Percentiles rank a stretch among this genome's conserved stretches.
phyloP scores from a whole-genome alignment of 805 yeast genomes.

The Yarrowia deformans region DNA sequence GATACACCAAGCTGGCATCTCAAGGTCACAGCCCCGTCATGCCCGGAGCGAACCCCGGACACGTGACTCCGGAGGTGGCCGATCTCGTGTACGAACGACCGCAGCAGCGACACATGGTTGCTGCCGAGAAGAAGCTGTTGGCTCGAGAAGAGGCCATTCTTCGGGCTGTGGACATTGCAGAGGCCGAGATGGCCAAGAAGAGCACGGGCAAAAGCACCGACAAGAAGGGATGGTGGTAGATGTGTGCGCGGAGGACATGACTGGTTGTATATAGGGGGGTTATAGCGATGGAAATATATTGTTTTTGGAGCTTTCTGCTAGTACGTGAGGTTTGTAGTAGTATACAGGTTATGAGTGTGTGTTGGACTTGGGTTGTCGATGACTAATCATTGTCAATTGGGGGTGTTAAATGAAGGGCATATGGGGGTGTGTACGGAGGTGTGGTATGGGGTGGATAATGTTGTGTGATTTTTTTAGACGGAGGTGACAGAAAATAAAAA shows the following conservation, averaged over 20 bases:
- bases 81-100: conserved; percentile 63
- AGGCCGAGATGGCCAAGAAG: conserved; percentile 44
- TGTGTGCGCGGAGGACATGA: not conserved
- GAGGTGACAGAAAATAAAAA: too few species aligned
- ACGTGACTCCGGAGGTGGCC: conserved; percentile 53
- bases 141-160: conserved; percentile 66
- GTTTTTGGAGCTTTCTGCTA: not conserved
- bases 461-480: too few species aligned
- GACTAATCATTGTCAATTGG: not conserved
- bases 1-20: conserved; percentile 45
- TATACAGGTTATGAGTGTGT: not conserved
- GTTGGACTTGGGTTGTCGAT: not conserved
- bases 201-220: not conserved
- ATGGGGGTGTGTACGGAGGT: not conserved
- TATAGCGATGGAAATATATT: not conserved
- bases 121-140: conserved; percentile 75
- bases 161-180: conserved; percentile 57
- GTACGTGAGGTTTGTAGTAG: too few species aligned
- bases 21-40: conserved; percentile 47
- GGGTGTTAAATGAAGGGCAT: not conserved
- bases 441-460: not conserved
- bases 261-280: conserved; percentile 9
- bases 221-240: conserved; percentile 34
- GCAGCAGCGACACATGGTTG: conserved; percentile 71
- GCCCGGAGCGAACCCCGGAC: conserved; percentile 15